phyloP scores from a whole-genome alignment of 2,329 filamentous ascomycete genomes.

The Fusarium musae region DNA sequence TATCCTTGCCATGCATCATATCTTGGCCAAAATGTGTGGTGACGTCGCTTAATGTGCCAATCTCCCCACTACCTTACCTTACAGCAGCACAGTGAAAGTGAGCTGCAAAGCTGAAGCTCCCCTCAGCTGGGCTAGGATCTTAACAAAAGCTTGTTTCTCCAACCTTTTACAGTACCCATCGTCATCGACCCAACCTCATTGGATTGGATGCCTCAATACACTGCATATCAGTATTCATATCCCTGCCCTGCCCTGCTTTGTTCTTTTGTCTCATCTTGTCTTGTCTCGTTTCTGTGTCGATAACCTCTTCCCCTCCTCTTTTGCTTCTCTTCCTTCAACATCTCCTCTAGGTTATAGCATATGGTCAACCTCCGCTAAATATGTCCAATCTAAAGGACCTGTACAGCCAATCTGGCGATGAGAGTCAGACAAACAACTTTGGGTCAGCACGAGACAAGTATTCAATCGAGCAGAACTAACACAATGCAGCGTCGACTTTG shows the following conservation, averaged over 20 bases:
- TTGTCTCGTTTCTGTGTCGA: conserved; percentile 3
- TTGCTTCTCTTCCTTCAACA: neutral
- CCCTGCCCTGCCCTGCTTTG: conserved; percentile 27
- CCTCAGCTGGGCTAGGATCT: conserved; percentile 18
- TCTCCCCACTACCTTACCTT: neutral
- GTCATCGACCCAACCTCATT: conserved; percentile 35
- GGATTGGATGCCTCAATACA: conserved; percentile 22
- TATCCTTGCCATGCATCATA: neutral
- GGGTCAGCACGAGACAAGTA: conserved; percentile 48
- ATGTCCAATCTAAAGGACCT: conserved; percentile 51
- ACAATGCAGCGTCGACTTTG: conserved; percentile 80
- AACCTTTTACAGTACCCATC: conserved; percentile 18
- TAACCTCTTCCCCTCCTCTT: neutral
- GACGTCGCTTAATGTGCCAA: conserved; percentile 34
- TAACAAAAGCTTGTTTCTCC: conserved; percentile 42
- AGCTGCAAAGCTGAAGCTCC: conserved; percentile 25
- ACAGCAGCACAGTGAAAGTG: neutral
- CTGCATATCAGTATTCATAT: conserved; percentile 7
- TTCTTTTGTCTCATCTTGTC: neutral
- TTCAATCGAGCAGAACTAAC: conserved; percentile 17
- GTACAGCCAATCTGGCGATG: conserved; percentile 46
- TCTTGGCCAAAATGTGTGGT: conserved; percentile 15
- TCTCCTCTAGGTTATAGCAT: neutral
- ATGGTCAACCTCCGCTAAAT: conserved; percentile 20
- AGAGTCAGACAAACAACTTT: conserved; percentile 52